Percentiles rank a stretch among this genome's conserved stretches.
Conservation (phyloP, 345 rosid genomes). For the Alliaria petiolata region DNA sequence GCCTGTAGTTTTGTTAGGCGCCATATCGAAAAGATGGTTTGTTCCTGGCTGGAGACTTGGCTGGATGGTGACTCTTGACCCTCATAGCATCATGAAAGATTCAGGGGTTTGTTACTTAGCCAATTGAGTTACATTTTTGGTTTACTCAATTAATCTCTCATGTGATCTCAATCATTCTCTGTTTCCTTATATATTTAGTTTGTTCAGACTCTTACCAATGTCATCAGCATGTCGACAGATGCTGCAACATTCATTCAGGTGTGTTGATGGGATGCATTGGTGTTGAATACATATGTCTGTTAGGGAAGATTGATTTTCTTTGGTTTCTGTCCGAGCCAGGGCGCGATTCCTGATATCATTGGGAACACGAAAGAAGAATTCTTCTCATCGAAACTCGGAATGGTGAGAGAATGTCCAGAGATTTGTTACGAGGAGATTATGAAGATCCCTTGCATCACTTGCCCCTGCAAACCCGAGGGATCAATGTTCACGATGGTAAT, state of each 20-base stretch:
- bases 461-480: slow-evolving; percentile 40
- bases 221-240: slow-evolving; percentile 31
- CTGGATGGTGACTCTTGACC: slow-evolving; percentile 69
- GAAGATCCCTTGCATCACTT: slow-evolving; percentile 38
- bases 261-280: neutral
- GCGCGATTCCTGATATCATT: slow-evolving; percentile 33
- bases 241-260: slow-evolving; percentile 66
- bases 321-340: neutral
- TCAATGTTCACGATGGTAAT: slow-evolving; percentile 39
- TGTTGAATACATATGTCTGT: neutral
- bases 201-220: slow-evolving; percentile 31
- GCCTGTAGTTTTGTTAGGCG: slow-evolving; percentile 56
- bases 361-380: slow-evolving; percentile 34
- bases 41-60: slow-evolving; percentile 87
- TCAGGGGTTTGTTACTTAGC: slow-evolving; percentile 41
- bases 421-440: slow-evolving; percentile 29
- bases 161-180: neutral
- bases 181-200: slow-evolving; percentile 28
- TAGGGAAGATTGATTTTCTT: neutral
- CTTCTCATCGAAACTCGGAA: slow-evolving; percentile 25
- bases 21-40: slow-evolving; percentile 69
- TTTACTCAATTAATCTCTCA: neutral
- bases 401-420: slow-evolving; percentile 29
- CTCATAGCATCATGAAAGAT: slow-evolving; percentile 43
- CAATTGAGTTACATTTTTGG: neutral